Conservation (phyloP, 441 rosid genomes). For the Brassica balearica region DNA sequence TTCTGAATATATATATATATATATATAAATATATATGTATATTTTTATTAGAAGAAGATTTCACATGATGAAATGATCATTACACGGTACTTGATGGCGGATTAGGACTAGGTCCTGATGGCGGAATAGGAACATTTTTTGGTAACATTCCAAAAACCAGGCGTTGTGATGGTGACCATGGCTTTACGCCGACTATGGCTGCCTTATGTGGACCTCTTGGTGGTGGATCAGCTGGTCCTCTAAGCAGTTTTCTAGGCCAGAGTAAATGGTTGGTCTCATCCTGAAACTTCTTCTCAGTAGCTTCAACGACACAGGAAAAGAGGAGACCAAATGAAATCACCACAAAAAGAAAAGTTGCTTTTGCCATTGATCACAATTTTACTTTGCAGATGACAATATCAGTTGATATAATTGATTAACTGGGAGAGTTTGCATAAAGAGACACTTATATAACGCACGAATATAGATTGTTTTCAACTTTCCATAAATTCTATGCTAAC, state of each 20-base stretch:
- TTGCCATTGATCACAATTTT: neutral
- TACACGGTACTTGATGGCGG: neutral
- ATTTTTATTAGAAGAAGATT: too few species aligned
- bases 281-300: neutral
- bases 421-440: neutral
- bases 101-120: neutral
- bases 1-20: too few species aligned
- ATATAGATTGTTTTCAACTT: neutral
- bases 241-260: neutral
- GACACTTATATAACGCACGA: neutral
- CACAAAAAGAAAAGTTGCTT: neutral
- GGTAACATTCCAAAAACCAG: neutral
- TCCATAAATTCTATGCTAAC: too few species aligned
- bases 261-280: neutral
- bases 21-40: too few species aligned
- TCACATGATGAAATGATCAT: neutral
- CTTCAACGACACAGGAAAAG: neutral
- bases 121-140: neutral
- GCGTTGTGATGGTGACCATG: conserved; percentile 11
- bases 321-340: neutral
- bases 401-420: too few species aligned
- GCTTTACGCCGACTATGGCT: neutral
- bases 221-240: too few species aligned
- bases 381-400: neutral
- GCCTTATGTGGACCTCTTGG: neutral